phyloP scores from a whole-genome alignment of 768 basidiomycete genomes.

The Phlebiopsis flavidoalba region DNA sequence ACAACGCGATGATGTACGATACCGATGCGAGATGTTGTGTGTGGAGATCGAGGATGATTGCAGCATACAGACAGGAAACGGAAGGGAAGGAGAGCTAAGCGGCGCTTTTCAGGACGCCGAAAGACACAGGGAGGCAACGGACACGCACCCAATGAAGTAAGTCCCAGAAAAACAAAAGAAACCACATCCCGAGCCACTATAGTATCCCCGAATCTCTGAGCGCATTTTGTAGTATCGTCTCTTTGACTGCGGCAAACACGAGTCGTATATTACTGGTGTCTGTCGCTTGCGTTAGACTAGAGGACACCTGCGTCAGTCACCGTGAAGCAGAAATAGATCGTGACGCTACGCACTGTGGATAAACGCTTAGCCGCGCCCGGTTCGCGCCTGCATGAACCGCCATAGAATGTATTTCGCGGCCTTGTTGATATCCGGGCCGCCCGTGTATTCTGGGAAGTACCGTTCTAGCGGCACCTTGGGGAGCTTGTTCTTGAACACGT shows the following conservation, averaged over 20 bases:
- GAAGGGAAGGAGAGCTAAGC: not conserved
- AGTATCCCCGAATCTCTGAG: constrained; percentile 83
- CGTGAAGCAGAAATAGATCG: not conserved
- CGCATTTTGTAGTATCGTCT: constrained; percentile 90
- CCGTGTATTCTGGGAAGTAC: constrained; percentile 87
- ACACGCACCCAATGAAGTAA: constrained; percentile 7
- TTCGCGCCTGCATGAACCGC: constrained; percentile 93
- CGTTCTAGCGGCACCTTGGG: constrained; percentile 70
- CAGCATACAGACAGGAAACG: constrained; percentile 12
- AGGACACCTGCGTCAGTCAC: constrained; percentile 1
- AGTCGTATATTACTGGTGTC: constrained; percentile 80
- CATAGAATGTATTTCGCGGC: constrained; percentile 93
- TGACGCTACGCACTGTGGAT: constrained; percentile 68
- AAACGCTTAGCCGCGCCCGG: constrained; percentile 76
- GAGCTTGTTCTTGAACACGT: constrained; percentile 72
- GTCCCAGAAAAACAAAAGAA: not conserved
- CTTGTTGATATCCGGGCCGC: constrained; percentile 87
- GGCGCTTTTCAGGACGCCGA: not conserved
- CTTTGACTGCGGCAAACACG: constrained; percentile 86
- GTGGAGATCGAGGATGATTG: constrained; percentile 5
- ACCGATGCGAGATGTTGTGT: constrained; percentile 9
- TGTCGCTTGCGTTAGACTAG: constrained; percentile 80
- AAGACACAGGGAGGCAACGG: not conserved
- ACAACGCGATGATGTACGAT: constrained; percentile 8
- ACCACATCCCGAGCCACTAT: constrained; percentile 21